Base-by-base conservation (phyloP, 106 monocot species). In the Dioscorea dumetorum region DNA sequence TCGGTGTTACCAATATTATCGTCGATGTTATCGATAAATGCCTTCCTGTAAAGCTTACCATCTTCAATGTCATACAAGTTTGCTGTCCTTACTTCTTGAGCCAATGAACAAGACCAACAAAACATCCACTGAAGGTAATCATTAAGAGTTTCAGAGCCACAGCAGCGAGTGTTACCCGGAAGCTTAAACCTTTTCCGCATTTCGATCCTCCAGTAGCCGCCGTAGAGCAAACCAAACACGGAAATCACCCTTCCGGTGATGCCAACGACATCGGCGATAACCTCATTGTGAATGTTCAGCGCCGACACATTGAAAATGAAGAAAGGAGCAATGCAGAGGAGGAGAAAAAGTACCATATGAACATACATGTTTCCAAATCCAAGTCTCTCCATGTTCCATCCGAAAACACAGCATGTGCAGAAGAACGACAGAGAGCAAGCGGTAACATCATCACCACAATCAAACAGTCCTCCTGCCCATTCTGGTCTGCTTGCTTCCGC, bases 341-440 rank as follows among this genome's bases (percentile, higher is more conserved):
- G 72, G 0, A 78, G 0, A 78, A 88, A 88, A 10, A 84, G 84
- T 58, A 24, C 61, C 28, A 79, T 67, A 58, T 88, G 88, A 22
- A 88, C 88, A 49, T 88, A 88, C 84, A 82, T 85, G 79, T 89
- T 89, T 0, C 88, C 88, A 32, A 89, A 72, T 12, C 87, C 87
- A 1, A 83, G 74, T 74, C 87, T 63, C 68, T 88, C 83, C 83
- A 84, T 75, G 71, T 88, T 88, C 88, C 88, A 88, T 4, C 88
- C 88, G 32, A 84, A 84, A 8, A 84, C 81, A 41, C 84, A 88
- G 70, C 74, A 73, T 0, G 76, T 82, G 73, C 78, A 84, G 73
- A 70, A 73, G 70, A 79, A 74, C 0, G 88, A 89, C 48, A 76
- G 71, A 58, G 17, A 60, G 22, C 53, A 66, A 48, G 80, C 83